These are phyloP conservation scores for Pascua guehoae DNA, from an alignment of 1,284 basidiomycete species.

Conservation along the genomic window DNA sequence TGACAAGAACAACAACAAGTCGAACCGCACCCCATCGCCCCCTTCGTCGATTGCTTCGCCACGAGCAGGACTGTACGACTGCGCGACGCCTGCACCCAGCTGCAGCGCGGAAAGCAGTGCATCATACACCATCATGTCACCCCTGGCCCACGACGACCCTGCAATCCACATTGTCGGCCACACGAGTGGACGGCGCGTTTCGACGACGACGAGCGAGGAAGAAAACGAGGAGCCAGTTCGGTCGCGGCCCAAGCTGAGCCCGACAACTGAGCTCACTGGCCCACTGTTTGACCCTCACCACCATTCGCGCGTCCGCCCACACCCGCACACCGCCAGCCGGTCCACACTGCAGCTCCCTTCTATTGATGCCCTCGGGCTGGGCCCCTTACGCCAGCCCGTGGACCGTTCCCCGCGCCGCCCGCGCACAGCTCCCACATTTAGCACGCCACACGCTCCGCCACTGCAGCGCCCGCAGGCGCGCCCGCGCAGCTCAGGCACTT, in stretches of 20 bases:
- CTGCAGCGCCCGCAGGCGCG: not conserved
- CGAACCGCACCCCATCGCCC: not conserved
- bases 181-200: slow-evolving; percentile 30
- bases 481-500: not conserved
- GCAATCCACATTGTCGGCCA: slow-evolving; percentile 22
- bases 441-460: not conserved
- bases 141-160: slow-evolving; percentile 11
- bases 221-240: slow-evolving; percentile 33
- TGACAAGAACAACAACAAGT: not conserved
- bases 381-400: slow-evolving; percentile 34
- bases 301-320: not conserved
- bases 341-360: slow-evolving; percentile 24
- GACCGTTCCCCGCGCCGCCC: slow-evolving; percentile 20
- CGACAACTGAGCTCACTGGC: not conserved
- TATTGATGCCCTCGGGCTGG: slow-evolving; percentile 35
- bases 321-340: not conserved
- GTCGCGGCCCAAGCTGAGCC: slow-evolving; percentile 18
- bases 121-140: not conserved
- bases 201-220: slow-evolving; percentile 39
- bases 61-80: not conserved
- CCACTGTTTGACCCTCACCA: not conserved
- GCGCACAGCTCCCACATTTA: slow-evolving; percentile 24
- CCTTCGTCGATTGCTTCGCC: slow-evolving; percentile 4
- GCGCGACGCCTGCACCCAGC: slow-evolving; percentile 1
- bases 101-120: not conserved